A percentile compares a stretch with the other conserved stretches of the same genome.
These are phyloP conservation scores for Stephanodiscus minutulus DNA, from an alignment of 108 stramenopile species.

Conservation along the genomic window DNA sequence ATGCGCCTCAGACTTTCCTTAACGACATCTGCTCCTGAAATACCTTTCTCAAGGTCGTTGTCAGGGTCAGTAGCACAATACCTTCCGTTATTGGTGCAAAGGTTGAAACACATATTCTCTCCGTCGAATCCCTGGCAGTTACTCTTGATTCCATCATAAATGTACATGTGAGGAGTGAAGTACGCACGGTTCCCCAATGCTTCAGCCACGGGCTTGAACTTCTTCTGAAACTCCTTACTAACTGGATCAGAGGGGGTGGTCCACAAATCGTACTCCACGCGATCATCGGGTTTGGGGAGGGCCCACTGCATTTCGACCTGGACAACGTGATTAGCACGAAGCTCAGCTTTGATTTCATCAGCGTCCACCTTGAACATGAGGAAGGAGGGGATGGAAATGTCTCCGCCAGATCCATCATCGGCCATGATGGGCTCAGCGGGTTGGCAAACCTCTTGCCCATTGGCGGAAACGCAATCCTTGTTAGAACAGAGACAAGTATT, in stretches of 20 bases:
- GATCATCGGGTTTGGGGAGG: constrained; percentile 83
- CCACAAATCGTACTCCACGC: constrained; percentile 94
- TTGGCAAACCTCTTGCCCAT: constrained; percentile 59
- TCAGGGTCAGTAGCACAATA: constrained; percentile 95
- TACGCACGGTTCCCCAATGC: constrained; percentile 77
- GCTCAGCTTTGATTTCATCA: constrained; percentile 65
- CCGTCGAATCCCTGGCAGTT: constrained; percentile 68
- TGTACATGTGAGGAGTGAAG: constrained; percentile 91
- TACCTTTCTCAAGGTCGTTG: constrained; percentile 84
- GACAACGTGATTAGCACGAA: constrained; percentile 67
- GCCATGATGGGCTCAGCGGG: constrained; percentile 94
- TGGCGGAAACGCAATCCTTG: constrained; percentile 40
- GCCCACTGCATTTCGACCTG: constrained; percentile 90
- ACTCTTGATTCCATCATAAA: constrained; percentile 83
- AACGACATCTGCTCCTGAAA: constrained; percentile 92
- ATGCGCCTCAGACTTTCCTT: constrained; percentile 84
- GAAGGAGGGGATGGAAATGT: constrained; percentile 92
- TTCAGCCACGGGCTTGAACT: constrained; percentile 67
- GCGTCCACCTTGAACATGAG: constrained; percentile 89
- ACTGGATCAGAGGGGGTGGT: constrained; percentile 79
- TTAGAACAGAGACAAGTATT: constrained; percentile 83
- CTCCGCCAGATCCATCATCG: constrained; percentile 92
- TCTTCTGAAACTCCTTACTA: constrained; percentile 60
- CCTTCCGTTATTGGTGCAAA: constrained; percentile 93
- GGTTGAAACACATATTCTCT: constrained; percentile 74